These are phyloP conservation scores for Fusarium xylarioides DNA, from an alignment of 2,329 filamentous ascomycete genomes.

Conservation along the genomic window DNA sequence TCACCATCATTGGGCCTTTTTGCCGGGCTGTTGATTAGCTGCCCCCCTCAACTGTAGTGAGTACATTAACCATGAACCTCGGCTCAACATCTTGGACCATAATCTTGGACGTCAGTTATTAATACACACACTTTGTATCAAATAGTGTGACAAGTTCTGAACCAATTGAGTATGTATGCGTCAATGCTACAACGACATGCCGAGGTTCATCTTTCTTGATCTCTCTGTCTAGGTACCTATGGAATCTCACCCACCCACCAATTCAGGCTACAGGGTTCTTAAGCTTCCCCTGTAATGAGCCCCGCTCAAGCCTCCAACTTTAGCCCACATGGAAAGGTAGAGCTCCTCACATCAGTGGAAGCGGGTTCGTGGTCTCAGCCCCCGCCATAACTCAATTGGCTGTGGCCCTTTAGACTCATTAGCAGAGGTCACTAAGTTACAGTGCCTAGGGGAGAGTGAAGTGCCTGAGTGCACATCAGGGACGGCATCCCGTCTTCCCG, in stretches of 20 bases:
- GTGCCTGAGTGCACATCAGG: constrained; percentile 3
- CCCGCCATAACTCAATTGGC: neutral
- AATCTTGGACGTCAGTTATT: neutral
- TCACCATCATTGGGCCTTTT: neutral
- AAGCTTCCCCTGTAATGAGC: neutral
- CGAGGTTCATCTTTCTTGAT: constrained; percentile 8
- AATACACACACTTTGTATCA: neutral
- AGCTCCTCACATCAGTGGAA: neutral
- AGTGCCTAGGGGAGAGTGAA: neutral
- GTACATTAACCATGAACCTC: constrained; percentile 10
- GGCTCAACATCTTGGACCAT: neutral
- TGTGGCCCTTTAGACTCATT: neutral
- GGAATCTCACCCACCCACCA: neutral
- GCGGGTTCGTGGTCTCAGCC: neutral
- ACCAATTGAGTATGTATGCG: neutral
- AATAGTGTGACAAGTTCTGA: constrained; percentile 1
- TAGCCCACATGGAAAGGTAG: neutral
- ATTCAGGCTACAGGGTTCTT: neutral
- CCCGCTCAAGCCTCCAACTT: neutral
- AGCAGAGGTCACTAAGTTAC: neutral
- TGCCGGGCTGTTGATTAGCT: neutral
- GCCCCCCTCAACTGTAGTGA: neutral
- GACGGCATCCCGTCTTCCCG: constrained; percentile 4
- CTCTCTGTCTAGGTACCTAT: neutral
- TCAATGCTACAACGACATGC: constrained; percentile 6